These are phyloP conservation scores for Thuja plicata DNA, from an alignment of 83 land plant species.

Conservation along the genomic window DNA sequence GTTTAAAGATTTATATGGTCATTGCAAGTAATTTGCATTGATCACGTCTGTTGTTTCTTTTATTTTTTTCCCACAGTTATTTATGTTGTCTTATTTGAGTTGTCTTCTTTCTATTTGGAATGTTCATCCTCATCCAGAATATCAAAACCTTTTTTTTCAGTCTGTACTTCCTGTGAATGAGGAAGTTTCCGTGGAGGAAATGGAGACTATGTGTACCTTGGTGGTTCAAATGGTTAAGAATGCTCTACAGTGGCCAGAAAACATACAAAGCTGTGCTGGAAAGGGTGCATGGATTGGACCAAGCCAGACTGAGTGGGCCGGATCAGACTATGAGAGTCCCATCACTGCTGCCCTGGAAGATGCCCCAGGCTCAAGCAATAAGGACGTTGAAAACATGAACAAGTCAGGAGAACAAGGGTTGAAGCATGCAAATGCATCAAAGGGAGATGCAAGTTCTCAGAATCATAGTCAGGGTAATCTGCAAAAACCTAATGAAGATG, in stretches of 20 bases:
- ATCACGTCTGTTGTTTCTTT: too few relatives aligned
- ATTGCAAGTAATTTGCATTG: background rate
- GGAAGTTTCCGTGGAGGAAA: slow-evolving; percentile 19
- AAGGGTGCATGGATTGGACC: slow-evolving; percentile 65
- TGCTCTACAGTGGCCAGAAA: slow-evolving; percentile 49
- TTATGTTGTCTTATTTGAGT: slow-evolving; percentile 1
- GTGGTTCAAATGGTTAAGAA: slow-evolving; percentile 49
- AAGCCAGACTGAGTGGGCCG: slow-evolving; percentile 19
- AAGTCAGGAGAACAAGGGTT: background rate
- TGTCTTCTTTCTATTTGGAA: background rate
- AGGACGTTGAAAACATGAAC: slow-evolving; percentile 5
- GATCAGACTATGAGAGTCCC: slow-evolving; percentile 10
- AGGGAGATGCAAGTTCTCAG: slow-evolving; percentile 5
- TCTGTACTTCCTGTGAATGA: background rate
- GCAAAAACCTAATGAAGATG: background rate
- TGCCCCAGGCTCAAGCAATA: background rate
- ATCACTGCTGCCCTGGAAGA: background rate
- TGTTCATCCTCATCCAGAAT: background rate
- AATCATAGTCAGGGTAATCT: slow-evolving; percentile 11
- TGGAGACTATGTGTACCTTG: slow-evolving; percentile 43
- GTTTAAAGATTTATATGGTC: background rate
- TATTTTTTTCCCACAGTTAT: background rate
- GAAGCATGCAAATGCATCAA: background rate
- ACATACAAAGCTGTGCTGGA: slow-evolving; percentile 19
- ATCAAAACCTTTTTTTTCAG: slow-evolving; percentile 1